A percentile compares a stretch with the other conserved stretches of the same genome.
phyloP scores from a whole-genome alignment of 352 stramenopile species.

The Phytopythium boreale region DNA sequence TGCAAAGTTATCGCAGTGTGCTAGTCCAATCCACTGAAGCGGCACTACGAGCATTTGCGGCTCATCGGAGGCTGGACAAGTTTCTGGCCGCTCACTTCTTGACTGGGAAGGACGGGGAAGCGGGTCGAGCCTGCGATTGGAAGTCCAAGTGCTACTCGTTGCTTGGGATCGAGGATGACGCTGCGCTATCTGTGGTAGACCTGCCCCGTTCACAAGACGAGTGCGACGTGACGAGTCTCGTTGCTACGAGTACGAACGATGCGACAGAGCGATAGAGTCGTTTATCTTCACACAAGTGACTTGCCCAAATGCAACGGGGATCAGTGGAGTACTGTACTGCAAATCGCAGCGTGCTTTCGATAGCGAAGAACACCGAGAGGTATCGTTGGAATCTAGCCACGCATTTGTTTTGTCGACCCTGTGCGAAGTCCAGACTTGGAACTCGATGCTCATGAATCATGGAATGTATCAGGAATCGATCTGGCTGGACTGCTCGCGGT shows the following conservation, averaged over 20 bases:
- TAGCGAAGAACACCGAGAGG: no score
- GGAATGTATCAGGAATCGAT: no score
- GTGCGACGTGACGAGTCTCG: no score
- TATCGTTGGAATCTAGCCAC: no score
- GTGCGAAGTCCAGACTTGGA: no score
- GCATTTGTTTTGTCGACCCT: no score
- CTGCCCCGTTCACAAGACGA: not conserved
- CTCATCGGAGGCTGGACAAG: not conserved
- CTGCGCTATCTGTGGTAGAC: not conserved
- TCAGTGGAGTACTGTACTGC: no score
- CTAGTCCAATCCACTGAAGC: not conserved
- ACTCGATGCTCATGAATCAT: no score
- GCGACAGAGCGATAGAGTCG: constrained; percentile 12
- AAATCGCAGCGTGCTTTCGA: no score
- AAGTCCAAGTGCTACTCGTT: not conserved
- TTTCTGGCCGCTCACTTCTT: not conserved
- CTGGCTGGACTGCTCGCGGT: no score
- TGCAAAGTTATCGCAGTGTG: not conserved
- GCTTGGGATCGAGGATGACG: not conserved
- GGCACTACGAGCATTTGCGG: not conserved
- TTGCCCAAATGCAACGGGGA: no score
- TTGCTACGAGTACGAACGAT: not conserved
- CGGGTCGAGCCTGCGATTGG: not conserved
- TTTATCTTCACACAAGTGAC: no score
- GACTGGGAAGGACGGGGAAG: not conserved